Percentiles rank a stretch among this genome's conserved stretches.
These are phyloP conservation scores for Globisporangium parvum DNA, from an alignment of 352 stramenopile species.

Conservation along the genomic window DNA sequence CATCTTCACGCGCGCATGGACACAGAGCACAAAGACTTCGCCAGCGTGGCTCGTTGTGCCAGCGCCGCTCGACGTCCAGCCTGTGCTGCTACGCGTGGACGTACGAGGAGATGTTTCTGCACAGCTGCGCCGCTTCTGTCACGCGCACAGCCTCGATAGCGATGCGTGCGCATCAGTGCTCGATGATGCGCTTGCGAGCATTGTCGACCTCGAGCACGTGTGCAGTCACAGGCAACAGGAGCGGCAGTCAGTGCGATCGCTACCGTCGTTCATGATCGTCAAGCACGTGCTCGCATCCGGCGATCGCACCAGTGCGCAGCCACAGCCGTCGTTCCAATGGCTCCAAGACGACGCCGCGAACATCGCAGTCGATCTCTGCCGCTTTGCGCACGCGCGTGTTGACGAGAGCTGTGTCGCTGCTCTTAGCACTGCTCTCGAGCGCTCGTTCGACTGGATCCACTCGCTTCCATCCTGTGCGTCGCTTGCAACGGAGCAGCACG, in stretches of 20 bases:
- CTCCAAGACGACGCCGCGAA: conserved; percentile 26
- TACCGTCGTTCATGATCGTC: conserved; percentile 31
- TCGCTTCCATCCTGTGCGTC: conserved; percentile 20
- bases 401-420: conserved; percentile 12
- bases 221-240: conserved; percentile 14
- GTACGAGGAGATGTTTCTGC: conserved; percentile 12
- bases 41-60: conserved; percentile 27
- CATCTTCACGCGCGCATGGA: conserved; percentile 10
- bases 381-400: conserved; percentile 14
- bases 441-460: conserved; percentile 38
- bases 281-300: conserved; percentile 27
- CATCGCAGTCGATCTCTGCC: conserved; percentile 39
- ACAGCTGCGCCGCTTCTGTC: conserved; percentile 40
- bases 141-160: conserved; percentile 21
- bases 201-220: conserved; percentile 23
- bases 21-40: neutral
- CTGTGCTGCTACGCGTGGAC: conserved; percentile 31
- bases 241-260: neutral
- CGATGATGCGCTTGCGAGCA: conserved; percentile 17
- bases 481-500: neutral
- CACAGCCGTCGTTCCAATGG: conserved; percentile 18
- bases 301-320: neutral
- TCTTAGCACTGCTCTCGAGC: conserved; percentile 16
- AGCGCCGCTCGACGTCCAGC: conserved; percentile 47
- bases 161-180: conserved; percentile 19